Base-by-base conservation (phyloP, 2,329 filamentous ascomycete genomes). In the Fusarium sp. region DNA sequence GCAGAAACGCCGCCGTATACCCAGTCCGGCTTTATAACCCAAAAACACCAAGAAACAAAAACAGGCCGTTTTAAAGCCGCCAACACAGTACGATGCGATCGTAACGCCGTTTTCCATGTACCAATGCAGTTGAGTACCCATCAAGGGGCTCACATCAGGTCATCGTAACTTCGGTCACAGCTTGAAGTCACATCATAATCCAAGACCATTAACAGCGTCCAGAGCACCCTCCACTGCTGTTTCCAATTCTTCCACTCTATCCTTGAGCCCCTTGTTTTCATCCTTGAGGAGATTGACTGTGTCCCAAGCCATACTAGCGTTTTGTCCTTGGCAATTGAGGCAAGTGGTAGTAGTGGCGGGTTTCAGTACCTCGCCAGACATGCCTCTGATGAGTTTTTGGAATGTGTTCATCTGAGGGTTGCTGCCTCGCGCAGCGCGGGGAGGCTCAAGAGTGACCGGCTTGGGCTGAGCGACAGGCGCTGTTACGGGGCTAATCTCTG, bases 211-310 rank as follows among this genome's bases (percentile, higher is more conserved):
- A n/a, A 88, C 86, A 47, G 81, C 79, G 72, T 90, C 88, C 56
- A 91, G 76, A 3, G 88, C 89, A 8, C 85, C 84, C 36, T 91
- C 89, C 7, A 91, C 85, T 6, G 84, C 88, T 4, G 79, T 82
- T 78, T 91, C 89, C 5, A 91, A 76, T 69, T 87, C 82, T 19
- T 84, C 82, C 5, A 91, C 87, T 21, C 88, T 80, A 39, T 83
- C 81, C 80, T 91, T 91, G 50, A 91, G 76, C 10, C 84, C 83
- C 72, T 81, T 85, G 69, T 91, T 91, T 80, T 91, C 89, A 46
- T 88, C 86, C 39, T 87, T 81, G 61, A 91, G 77, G 46, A 90
- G 66, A 53, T 84, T 83, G n/a, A 89, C 88, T 6, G 89, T 89
- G 72, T 91, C 85, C 89, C 89, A 91, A 6, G 89, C 89, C 38